Conservation (phyloP, 257 asterid genomes). For the Ballota nigra region DNA sequence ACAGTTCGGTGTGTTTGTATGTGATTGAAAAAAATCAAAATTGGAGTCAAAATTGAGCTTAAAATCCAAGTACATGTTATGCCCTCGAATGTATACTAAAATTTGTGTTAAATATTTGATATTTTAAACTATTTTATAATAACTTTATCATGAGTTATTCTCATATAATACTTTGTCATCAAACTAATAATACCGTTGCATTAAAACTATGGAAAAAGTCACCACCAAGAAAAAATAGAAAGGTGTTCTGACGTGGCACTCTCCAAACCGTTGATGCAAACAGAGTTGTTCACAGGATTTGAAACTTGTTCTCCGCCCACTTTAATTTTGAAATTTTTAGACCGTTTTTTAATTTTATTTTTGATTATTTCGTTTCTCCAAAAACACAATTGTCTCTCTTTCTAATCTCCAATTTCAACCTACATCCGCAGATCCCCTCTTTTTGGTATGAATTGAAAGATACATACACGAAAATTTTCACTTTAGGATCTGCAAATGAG, state of each 20-base stretch:
- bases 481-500: constrained; percentile 30
- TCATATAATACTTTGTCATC: no score
- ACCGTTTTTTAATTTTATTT: constrained; percentile 34
- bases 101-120: no score
- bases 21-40: no score
- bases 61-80: no score
- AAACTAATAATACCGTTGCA: neutral
- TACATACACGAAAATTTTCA: neutral
- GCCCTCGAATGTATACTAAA: no score
- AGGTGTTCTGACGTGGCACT: constrained; percentile 26
- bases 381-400: constrained; percentile 7
- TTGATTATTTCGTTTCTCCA: constrained; percentile 3
- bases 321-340: constrained; percentile 45
- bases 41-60: no score
- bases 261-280: constrained; percentile 17
- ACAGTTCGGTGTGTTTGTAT: no score
- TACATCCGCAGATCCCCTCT: constrained; percentile 23
- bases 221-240: neutral
- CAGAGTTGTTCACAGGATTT: constrained; percentile 23
- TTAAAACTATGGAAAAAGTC: constrained; percentile 4
- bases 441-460: neutral
- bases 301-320: constrained; percentile 31
- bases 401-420: constrained; percentile 1
- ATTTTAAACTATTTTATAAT: no score
- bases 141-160: no score